Base-by-base conservation (phyloP, 2,329 filamentous ascomycete species). In the Penicillium vulpinum region DNA sequence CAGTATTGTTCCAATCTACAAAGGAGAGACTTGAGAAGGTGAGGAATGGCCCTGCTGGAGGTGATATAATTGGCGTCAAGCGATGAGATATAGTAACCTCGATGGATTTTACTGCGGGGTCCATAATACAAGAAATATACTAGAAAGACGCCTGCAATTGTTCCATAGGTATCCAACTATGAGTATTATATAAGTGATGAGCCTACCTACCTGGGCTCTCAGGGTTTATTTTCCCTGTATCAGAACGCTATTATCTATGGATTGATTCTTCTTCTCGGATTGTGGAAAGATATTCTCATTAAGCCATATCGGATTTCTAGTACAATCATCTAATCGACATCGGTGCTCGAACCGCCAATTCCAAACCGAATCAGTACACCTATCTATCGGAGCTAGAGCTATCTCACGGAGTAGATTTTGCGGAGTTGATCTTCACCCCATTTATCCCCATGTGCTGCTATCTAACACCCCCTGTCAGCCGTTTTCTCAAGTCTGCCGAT, bases 1-100 rank as follows among this genome's bases (percentile, higher is more conserved):
- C 75, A 7, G 62, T 66, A 6, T 57, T 73, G 6, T 77, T 72
- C 53, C 67, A 73, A 56, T 70, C 73, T 13, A 45, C 43, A 7
- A 31, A 45, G 18, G 43, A 31, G 18, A 45, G 43, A 11, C 28
- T 45, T 4, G 43, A 45, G 5, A 16, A 10, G n/a, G 28, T 28
- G 15, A 45, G 13, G 6, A 22, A 22, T 4, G 43, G 43, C 4
- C 43, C 28, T 9, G 6, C 13, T 1, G 43, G 43, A 2, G 43
- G 43, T 22, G 43, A 33, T 31, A 22, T 45, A 16, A 28, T 45
- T 5, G 43, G 28, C 8, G 3, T 45, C 7, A 45, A 31, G 5
- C 10, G 43, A 16, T 45, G 43, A 45, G 28, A 22, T 31, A 21
- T 45, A 31, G 29, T 31, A 31, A 2, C 4, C 10, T 11, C 29